Evolutionary conservation across 495 filamentous ascomycete species (phyloP).

Genomic region (Hyaloscypha finlandica): DNA sequence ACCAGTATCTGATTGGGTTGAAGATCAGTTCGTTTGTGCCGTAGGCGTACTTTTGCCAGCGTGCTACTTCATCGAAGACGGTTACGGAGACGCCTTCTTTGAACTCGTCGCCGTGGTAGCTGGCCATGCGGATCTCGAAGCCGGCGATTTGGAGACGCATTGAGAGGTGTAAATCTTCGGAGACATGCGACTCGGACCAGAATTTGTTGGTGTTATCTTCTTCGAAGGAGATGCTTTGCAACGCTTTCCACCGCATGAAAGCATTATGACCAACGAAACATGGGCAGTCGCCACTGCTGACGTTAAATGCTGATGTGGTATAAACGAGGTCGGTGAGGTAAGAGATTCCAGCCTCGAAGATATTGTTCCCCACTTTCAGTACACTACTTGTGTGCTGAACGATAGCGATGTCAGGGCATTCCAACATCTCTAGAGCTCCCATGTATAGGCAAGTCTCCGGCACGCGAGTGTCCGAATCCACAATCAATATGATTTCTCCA

Average conservation of each 20-base stretch:
- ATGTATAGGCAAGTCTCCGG: conserved; percentile 65
- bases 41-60: conserved; percentile 79
- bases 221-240: conserved; percentile 62
- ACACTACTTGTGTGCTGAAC: conserved; percentile 69
- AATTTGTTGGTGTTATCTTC: conserved; percentile 52
- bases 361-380: conserved; percentile 64
- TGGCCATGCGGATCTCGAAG: conserved; percentile 61
- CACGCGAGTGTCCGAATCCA: conserved; percentile 29
- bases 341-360: conserved; percentile 63
- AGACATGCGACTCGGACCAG: conserved; percentile 74
- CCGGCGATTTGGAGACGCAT: conserved; percentile 65
- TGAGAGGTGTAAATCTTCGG: conserved; percentile 76
- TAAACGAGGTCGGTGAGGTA: conserved; percentile 77
- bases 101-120: conserved; percentile 68
- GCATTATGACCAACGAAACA: conserved; percentile 57
- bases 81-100: conserved; percentile 76
- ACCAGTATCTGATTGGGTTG: conserved; percentile 55
- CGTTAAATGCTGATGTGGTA: conserved; percentile 63
- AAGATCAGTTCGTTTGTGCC: conserved; percentile 72
- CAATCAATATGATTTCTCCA: conserved; percentile 64
- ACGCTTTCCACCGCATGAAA: conserved; percentile 66
- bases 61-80: conserved; percentile 71
- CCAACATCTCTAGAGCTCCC: conserved; percentile 69
- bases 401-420: conserved; percentile 70
- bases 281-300: conserved; percentile 58